Evolutionary conservation across 2,329 filamentous ascomycete species (phyloP).

Genomic region (Colletotrichum sp.): DNA sequence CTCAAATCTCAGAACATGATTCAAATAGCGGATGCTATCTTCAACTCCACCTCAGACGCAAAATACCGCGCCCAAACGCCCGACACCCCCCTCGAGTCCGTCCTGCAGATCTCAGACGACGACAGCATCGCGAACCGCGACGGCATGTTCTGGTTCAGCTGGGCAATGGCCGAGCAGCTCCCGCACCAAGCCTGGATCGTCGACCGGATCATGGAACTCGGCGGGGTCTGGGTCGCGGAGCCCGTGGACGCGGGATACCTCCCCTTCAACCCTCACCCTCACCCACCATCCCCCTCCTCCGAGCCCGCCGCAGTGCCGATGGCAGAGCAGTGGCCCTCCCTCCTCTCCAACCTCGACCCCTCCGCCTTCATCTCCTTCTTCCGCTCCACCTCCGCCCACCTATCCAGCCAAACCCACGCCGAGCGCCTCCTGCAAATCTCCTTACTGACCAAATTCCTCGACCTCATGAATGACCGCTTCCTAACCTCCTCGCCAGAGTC

Average conservation of each 20-base stretch:
- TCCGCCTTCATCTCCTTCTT: background rate
- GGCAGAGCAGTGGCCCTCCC: background rate
- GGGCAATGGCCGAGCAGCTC: background rate
- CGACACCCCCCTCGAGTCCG: background rate
- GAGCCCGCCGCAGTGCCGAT: background rate
- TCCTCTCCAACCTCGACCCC: background rate
- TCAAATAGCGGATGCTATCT: fast-evolving
- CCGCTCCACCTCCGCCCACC: background rate
- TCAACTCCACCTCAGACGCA: background rate
- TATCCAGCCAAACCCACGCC: background rate
- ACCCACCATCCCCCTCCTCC: background rate
- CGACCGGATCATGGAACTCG: background rate
- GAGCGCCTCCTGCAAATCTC: background rate
- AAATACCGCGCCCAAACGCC: background rate
- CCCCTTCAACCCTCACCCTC: background rate
- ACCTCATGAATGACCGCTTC: background rate
- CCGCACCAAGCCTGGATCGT: background rate
- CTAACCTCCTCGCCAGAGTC: background rate
- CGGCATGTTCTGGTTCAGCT: background rate
- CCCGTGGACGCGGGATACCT: background rate
- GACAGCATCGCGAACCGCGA: fast-evolving
- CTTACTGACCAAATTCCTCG: background rate
- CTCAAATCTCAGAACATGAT: fast-evolving
- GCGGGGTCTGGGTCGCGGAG: background rate
- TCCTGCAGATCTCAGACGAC: background rate